Evolutionary conservation across 1,139 yeast species (phyloP), one percentile per base, ranked within the genome.

Genomic region (Taphrina wiesneri): DNA sequence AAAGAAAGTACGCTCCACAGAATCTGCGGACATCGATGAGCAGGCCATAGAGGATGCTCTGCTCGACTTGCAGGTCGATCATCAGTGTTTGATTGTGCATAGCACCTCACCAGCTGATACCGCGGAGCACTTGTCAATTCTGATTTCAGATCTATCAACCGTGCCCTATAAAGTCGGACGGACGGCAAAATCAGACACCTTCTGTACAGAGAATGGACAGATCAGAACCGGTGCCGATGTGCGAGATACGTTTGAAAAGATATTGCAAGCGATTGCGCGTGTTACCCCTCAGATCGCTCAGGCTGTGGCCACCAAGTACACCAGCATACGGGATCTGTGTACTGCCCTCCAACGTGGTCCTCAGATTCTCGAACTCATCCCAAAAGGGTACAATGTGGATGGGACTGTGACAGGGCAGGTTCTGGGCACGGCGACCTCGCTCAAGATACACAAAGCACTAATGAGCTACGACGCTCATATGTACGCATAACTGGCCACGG

Each of bases 141-240:
- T 70, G 63, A 67, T 70, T 1, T 69, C 68, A 23, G 72, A 70
- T 39, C 65, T 70, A 53, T 65, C 70, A 30, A 67, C 66, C 6
- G 70, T 70, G 43, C 72, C 72, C n/a, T 70, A 70, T 63, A 61
- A 65, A 52, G 25, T 32, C 3, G 70, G 68, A 1, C 51, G 54
- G 9, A 39, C 56, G 17, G 56, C 56, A 13, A 59, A 61, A 60
- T 23, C 67, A n/a, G 63, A 59, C 3, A 56, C 52, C 17, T 67
- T 70, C 30, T 70, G 72, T 62, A 65, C 68, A 65, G 72, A 69
- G 32, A 61, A 67, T 6, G 71, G 71, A 13, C 72, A 70, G 56
- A 56, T 70, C 36, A 63, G 51, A 52, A 53, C 69, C 6, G 72
- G 72, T 32, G 19, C 64, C 19, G 66, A 67, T 30, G 26, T 19